Evolutionary conservation across 306 rosid genomes (phyloP).

Genomic region (Glycine soja): DNA sequence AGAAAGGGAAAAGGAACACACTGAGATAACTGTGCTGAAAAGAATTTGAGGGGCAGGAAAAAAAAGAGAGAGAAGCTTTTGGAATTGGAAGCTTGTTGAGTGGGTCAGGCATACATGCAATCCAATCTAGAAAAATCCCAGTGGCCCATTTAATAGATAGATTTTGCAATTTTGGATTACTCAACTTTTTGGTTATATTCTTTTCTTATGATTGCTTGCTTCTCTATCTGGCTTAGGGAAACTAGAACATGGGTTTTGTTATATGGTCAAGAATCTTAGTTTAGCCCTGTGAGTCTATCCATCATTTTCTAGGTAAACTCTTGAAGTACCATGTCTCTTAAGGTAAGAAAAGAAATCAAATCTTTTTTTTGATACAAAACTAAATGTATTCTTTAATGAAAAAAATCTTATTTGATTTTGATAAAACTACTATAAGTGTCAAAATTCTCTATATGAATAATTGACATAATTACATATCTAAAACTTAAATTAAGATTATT

Average conservation of each 20-base stretch:
- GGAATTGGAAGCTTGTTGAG: constrained; percentile 46
- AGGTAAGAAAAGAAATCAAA: constrained; percentile 32
- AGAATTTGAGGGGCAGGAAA: constrained; percentile 20
- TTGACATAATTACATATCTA: not conserved
- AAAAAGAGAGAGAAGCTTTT: constrained; percentile 41
- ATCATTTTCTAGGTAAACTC: constrained; percentile 42
- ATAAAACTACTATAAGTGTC: not conserved
- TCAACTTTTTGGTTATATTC: constrained; percentile 30
- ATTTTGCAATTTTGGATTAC: constrained; percentile 45
- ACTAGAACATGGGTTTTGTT: constrained; percentile 41
- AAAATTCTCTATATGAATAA: too few relatives aligned
- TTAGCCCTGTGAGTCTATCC: constrained; percentile 7
- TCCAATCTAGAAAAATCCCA: constrained; percentile 34
- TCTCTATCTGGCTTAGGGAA: constrained; percentile 44
- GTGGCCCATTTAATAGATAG: constrained; percentile 44
- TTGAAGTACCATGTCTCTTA: constrained; percentile 32
- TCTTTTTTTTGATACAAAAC: not conserved
- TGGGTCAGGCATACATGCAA: constrained; percentile 39
- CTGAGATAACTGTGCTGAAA: constrained; percentile 17
- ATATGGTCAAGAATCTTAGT: constrained; percentile 24
- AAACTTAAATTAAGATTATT: not conserved
- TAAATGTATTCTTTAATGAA: not conserved
- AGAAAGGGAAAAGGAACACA: constrained; percentile 48
- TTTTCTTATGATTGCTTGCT: constrained; percentile 46
- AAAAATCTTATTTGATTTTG: not conserved